phyloP scores from a whole-genome alignment of 1,139 yeast species.

The Yamadazyma diddensiae region DNA sequence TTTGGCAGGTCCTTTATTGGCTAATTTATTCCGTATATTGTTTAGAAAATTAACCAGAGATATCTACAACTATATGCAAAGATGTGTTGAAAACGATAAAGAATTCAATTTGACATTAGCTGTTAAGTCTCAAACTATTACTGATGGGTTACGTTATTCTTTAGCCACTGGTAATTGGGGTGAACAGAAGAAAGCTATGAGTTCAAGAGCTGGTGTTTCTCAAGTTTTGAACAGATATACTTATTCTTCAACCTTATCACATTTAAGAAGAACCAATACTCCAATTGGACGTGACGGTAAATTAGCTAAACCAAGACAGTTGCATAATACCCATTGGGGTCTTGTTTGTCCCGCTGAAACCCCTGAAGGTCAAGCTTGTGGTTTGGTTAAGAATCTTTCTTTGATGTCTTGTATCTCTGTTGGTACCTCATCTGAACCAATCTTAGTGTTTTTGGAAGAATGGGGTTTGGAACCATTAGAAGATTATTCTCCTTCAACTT shows the following conservation, averaged over 20 bases:
- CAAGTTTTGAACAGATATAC: conserved; percentile 98
- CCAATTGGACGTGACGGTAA: conserved; percentile 99
- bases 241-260: conserved; percentile 94
- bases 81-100: conserved; percentile 96
- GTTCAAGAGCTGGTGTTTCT: conserved; percentile 98
- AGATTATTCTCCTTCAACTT: conserved; percentile 90
- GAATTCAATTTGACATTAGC: conserved; percentile 96
- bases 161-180: conserved; percentile 99
- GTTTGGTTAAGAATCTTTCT: conserved; percentile 92
- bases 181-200: conserved; percentile 99
- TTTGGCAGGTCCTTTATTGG: conserved; percentile 96
- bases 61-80: conserved; percentile 96
- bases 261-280: conserved; percentile 97
- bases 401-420: conserved; percentile 97
- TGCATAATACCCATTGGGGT: conserved; percentile 99
- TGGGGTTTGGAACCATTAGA: conserved; percentile 99
- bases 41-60: conserved; percentile 93
- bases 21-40: conserved; percentile 88
- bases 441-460: conserved; percentile 88
- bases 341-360: conserved; percentile 99
- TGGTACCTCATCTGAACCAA: conserved; percentile 96
- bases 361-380: conserved; percentile 99
- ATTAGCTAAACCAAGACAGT: conserved; percentile 96
- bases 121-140: conserved; percentile 93
- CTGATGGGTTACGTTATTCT: conserved; percentile 96